Percentiles rank a stretch among this genome's conserved stretches.
phyloP scores from a whole-genome alignment of 176 grass and related monocot species.

The Oryza meridionalis region DNA sequence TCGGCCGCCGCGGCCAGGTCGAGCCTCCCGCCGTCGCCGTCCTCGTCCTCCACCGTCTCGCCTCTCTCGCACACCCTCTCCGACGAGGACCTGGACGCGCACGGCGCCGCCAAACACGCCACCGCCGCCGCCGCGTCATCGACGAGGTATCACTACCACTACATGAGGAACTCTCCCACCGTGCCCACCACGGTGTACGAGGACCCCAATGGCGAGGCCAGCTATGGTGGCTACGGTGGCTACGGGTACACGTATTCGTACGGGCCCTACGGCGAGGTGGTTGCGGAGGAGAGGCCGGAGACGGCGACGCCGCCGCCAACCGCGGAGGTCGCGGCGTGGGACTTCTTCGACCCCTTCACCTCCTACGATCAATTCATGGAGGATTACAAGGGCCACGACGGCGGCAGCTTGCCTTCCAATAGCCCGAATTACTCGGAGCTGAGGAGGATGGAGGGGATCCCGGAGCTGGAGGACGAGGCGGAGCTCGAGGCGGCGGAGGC shows the following conservation, averaged over 20 bases:
- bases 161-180: constrained; percentile 53
- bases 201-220: constrained; percentile 30
- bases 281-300: constrained; percentile 23
- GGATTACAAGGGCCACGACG: constrained; percentile 17
- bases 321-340: constrained; percentile 61
- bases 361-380: constrained; percentile 59
- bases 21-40: constrained; percentile 50
- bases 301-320: constrained; percentile 37
- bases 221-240: constrained; percentile 13
- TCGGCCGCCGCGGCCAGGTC: constrained; percentile 3
- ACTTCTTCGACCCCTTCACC: constrained; percentile 77
- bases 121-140: background rate
- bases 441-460: constrained; percentile 82
- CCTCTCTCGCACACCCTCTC: constrained; percentile 84
- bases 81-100: constrained; percentile 34
- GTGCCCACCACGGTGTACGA: constrained; percentile 51
- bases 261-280: constrained; percentile 36
- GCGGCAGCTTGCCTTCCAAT: constrained; percentile 29
- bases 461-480: constrained; percentile 85
- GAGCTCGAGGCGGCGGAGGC: constrained; percentile 33
- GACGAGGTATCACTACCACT: constrained; percentile 35
- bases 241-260: constrained; percentile 40
- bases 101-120: background rate
- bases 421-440: constrained; percentile 67
- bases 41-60: constrained; percentile 66